Conservation (phyloP, 2,329 filamentous ascomycete genomes). For the Chaetomium globosum region DNA sequence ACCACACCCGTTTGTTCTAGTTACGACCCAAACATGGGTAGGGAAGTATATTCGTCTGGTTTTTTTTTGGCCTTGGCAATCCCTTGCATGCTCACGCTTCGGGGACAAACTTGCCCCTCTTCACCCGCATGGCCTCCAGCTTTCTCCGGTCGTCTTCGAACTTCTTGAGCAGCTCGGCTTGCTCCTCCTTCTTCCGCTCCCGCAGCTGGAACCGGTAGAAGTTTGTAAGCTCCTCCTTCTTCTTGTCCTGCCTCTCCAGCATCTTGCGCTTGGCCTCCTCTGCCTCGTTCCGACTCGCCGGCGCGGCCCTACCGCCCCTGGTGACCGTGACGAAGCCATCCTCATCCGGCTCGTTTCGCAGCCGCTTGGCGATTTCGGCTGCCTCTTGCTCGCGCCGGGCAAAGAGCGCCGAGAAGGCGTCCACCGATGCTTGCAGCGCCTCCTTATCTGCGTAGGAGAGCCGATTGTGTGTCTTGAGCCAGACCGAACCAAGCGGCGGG, state of each 20-base stretch:
- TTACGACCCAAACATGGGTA: not conserved
- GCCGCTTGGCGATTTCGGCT: slow-evolving; percentile 61
- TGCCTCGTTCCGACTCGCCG: slow-evolving; percentile 72
- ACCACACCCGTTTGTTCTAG: slow-evolving; percentile 12
- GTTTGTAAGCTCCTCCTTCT: slow-evolving; percentile 65
- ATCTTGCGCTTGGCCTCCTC: slow-evolving; percentile 61
- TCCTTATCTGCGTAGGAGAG: slow-evolving; percentile 70
- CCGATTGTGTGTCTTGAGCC: slow-evolving; percentile 67
- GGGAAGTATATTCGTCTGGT: not conserved
- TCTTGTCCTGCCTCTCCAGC: slow-evolving; percentile 65
- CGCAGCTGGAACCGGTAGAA: slow-evolving; percentile 85
- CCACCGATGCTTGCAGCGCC: slow-evolving; percentile 71
- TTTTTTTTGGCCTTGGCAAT: not conserved
- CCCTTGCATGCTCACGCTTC: slow-evolving; percentile 43
- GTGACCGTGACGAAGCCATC: slow-evolving; percentile 95
- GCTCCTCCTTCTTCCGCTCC: slow-evolving; percentile 76
- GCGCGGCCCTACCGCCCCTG: slow-evolving; percentile 72
- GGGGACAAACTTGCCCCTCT: slow-evolving; percentile 63
- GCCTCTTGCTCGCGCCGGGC: slow-evolving; percentile 68
- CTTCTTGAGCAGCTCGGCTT: slow-evolving; percentile 66
- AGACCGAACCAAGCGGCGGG: slow-evolving; percentile 59
- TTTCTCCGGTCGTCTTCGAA: slow-evolving; percentile 78
- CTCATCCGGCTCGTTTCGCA: slow-evolving; percentile 81
- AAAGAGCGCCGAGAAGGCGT: slow-evolving; percentile 86
- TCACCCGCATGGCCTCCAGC: slow-evolving; percentile 69